Percentiles rank a stretch among this genome's conserved stretches.
Evolutionary conservation across 129 eudicot species (phyloP).

Genomic region (Rutidosis leptorrhynchoides): DNA sequence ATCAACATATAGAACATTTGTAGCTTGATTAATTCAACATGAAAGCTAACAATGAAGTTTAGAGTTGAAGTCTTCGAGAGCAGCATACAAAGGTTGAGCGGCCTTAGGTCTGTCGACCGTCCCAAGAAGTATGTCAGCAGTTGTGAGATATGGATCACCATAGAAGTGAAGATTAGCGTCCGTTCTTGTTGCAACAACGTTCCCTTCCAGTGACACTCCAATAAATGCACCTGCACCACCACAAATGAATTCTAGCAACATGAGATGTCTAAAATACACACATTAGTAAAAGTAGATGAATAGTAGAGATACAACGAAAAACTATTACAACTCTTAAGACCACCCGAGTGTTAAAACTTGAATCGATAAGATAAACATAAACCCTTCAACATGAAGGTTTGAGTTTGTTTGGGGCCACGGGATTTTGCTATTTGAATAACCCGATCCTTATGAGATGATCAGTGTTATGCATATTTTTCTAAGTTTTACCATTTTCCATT

Average conservation of each 20-base stretch:
- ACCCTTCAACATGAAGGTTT: not conserved
- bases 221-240: conserved; percentile 87
- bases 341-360: not conserved
- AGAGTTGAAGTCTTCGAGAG: conserved; percentile 60
- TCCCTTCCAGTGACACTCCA: conserved; percentile 94
- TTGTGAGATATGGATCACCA: conserved; percentile 94
- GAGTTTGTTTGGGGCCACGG: too few species aligned
- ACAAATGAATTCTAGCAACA: conserved; percentile 9
- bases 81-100: conserved; percentile 84
- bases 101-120: conserved; percentile 89
- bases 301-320: not conserved
- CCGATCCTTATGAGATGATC: too few species aligned
- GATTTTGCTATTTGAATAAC: too few species aligned
- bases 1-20: conserved; percentile 22
- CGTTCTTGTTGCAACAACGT: conserved; percentile 82
- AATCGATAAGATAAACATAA: not conserved
- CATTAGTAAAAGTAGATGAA: not conserved
- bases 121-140: conserved; percentile 85
- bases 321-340: not conserved
- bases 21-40: not conserved
- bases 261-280: conserved; percentile 1
- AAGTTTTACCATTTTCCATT: too few species aligned
- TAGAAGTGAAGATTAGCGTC: conserved; percentile 82
- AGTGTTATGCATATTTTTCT: too few species aligned
- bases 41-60: conserved; percentile 27